Evolutionary conservation across 306 rosid genomes (phyloP).

Genomic region (Casuarina glauca): DNA sequence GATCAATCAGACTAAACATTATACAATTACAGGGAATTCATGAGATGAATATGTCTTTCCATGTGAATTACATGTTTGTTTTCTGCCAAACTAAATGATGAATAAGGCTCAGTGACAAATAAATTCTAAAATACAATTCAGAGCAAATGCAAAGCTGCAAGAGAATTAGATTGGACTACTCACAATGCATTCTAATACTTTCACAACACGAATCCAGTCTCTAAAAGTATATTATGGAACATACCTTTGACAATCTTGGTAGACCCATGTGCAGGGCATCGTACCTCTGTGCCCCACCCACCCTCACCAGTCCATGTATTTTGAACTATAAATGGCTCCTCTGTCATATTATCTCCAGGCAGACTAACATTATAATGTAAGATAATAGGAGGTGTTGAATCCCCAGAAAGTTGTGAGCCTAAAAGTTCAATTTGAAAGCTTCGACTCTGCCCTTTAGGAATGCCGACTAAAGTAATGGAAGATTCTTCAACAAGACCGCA

Average conservation of each 20-base stretch:
- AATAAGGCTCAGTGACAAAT: background rate
- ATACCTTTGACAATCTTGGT: constrained; percentile 58
- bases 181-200: background rate
- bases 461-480: constrained; percentile 76
- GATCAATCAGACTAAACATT: background rate
- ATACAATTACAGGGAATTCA: background rate
- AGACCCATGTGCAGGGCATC: constrained; percentile 67
- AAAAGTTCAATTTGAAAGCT: constrained; percentile 77
- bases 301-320: constrained; percentile 76
- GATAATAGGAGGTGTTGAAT: constrained; percentile 59
- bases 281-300: constrained; percentile 87
- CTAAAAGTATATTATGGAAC: constrained; percentile 9
- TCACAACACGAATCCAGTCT: constrained; percentile 11
- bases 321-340: constrained; percentile 76
- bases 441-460: constrained; percentile 59
- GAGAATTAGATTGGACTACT: background rate
- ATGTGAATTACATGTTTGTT: background rate
- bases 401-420: constrained; percentile 55
- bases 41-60: background rate
- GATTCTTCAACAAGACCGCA: constrained; percentile 88
- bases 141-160: background rate
- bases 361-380: constrained; percentile 75
- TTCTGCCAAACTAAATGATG: background rate
- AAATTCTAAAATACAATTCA: background rate
- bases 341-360: constrained; percentile 77